A percentile compares a stretch with the other conserved stretches of the same genome.
Evolutionary conservation across 1,284 basidiomycete genomes (phyloP).

Genomic region (Quambalaria eucalypti): DNA sequence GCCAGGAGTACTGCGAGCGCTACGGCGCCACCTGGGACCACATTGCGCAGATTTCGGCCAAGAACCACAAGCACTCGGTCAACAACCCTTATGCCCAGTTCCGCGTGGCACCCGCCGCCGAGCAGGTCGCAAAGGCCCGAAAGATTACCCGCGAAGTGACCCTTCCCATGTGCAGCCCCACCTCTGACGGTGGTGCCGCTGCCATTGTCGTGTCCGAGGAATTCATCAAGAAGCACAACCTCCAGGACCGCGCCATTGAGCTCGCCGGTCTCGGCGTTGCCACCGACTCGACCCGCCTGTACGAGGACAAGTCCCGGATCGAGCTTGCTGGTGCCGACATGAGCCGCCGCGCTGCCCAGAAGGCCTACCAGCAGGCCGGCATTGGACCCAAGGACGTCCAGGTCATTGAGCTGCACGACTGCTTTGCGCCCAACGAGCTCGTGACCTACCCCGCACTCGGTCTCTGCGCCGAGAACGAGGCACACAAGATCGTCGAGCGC

Average conservation of each 20-base stretch:
- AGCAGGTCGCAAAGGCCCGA: slow-evolving; percentile 28
- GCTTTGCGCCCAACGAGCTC: slow-evolving; percentile 62
- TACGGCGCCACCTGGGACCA: slow-evolving; percentile 63
- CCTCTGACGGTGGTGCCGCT: slow-evolving; percentile 50
- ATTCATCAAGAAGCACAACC: slow-evolving; percentile 65
- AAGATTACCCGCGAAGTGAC: slow-evolving; percentile 65
- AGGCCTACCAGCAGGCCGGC: slow-evolving; percentile 65
- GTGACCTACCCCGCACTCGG: slow-evolving; percentile 75
- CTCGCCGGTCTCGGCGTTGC: slow-evolving; percentile 35
- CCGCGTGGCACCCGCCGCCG: slow-evolving; percentile 36
- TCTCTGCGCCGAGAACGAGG: slow-evolving; percentile 61
- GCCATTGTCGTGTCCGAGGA: slow-evolving; percentile 64
- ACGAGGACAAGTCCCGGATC: slow-evolving; percentile 35
- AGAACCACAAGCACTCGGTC: slow-evolving; percentile 72
- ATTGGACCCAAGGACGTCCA: slow-evolving; percentile 66
- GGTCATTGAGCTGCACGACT: slow-evolving; percentile 75
- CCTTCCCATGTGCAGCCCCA: slow-evolving; percentile 79
- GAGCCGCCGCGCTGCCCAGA: slow-evolving; percentile 62
- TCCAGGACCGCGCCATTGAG: slow-evolving; percentile 79
- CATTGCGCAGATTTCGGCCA: slow-evolving; percentile 65
- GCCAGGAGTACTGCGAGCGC: slow-evolving; percentile 66
- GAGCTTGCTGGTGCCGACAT: slow-evolving; percentile 51
- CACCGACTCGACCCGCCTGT: slow-evolving; percentile 34
- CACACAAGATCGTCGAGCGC: slow-evolving; percentile 65
- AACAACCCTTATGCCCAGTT: slow-evolving; percentile 83